Evolutionary conservation across 139 green algal species (phyloP), one percentile per base, ranked within the genome.

Genomic region (Dunaliella sp.): DNA sequence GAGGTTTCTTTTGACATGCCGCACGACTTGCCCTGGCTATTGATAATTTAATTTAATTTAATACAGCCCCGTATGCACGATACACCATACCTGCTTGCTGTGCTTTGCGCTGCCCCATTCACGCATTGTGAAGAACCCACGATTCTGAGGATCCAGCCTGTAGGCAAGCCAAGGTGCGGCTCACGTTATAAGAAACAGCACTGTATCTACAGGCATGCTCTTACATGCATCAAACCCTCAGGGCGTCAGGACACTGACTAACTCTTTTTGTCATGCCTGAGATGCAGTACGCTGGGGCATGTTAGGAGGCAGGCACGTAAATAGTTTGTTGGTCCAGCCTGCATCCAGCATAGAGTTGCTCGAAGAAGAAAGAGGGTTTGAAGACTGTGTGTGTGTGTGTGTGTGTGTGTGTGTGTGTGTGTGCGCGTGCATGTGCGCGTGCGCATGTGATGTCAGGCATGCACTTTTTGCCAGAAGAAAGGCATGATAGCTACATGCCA

Each of bases 101-200:
- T 81, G 26, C 21, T 59, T n/a, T 0, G 48, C 31, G 35, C 31
- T 35, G 72, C 73, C 80, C 87, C 87, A 90, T 21, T 87, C 79
- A 0, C 35, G 38, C 38, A 90, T 48, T 0, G 87, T 87, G 72
- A 83, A 35, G 87, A 81, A 90, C 37, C 87, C 87, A 22, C 74
- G 83, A 0, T 35, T 48, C 12, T 77, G 3, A 2, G 83, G 72
- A 34, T 90, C 87, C 79, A 90, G 35, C 77, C 83, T 87, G 83
- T 1, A 37, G 1, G 26, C 7, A 65, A 65, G 16, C 16, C 48
- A 65, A 26, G 48, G 16, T 16, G 16, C 7, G 7, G 48, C 48
- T 65, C 48, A 65, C 48, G 48, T 16, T 65, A 16, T 16, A 65
- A 26, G 7, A 65, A 65, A 65, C 7, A 16, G n/a, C n/a, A n/a